Evolutionary conservation across 805 yeast species (phyloP).

Genomic region (Candida koratica): DNA sequence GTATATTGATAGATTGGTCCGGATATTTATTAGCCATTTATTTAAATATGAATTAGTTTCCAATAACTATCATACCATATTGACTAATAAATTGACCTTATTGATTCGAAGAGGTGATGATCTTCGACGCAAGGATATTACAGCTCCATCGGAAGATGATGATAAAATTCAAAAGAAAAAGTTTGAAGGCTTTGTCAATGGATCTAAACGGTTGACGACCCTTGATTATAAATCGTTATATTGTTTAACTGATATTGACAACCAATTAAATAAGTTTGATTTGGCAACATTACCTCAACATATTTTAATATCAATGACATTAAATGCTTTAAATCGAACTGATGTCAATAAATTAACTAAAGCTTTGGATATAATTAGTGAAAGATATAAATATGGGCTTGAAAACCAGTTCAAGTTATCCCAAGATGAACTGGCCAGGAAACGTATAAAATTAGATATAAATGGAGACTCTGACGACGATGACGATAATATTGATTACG

Average conservation of each 20-base stretch:
- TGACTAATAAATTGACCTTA: slow-evolving; percentile 25
- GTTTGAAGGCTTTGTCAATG: slow-evolving; percentile 40
- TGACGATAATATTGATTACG: slow-evolving; percentile 31
- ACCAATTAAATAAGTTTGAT: slow-evolving; percentile 66
- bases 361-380: slow-evolving; percentile 65
- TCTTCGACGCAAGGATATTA: slow-evolving; percentile 37
- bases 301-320: slow-evolving; percentile 60
- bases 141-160: slow-evolving; percentile 27
- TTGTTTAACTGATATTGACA: slow-evolving; percentile 57
- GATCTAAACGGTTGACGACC: slow-evolving; percentile 25
- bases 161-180: slow-evolving; percentile 32
- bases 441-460: slow-evolving; percentile 4
- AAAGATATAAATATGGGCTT: slow-evolving; percentile 52
- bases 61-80: slow-evolving; percentile 24
- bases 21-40: slow-evolving; percentile 38
- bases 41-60: slow-evolving; percentile 35
- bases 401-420: slow-evolving; percentile 5
- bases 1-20: slow-evolving; percentile 60
- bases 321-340: slow-evolving; percentile 58
- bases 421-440: slow-evolving; percentile 4
- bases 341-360: slow-evolving; percentile 51
- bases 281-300: slow-evolving; percentile 63
- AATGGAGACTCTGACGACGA: slow-evolving; percentile 27
- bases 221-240: slow-evolving; percentile 59
- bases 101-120: slow-evolving; percentile 39